Conservation (phyloP, 1,139 yeast species). For the Nakaseomyces delphensis region DNA sequence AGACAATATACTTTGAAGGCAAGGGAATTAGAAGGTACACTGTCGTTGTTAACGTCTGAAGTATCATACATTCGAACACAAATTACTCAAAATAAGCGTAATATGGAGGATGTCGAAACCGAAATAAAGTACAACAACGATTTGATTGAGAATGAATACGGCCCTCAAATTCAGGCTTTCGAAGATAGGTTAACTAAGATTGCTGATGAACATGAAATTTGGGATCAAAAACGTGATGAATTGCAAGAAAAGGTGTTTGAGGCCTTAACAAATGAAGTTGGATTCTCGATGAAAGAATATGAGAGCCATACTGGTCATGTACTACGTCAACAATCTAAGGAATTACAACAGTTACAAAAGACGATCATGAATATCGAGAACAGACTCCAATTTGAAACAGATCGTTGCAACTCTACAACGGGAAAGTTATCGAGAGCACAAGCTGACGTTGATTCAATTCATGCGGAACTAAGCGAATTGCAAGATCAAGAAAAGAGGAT, state of each 20-base stretch:
- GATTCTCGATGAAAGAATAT: constrained; percentile 55
- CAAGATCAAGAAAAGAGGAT: constrained; percentile 20
- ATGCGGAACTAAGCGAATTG: constrained; percentile 24
- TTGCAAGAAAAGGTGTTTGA: constrained; percentile 43
- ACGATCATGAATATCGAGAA: constrained; percentile 55
- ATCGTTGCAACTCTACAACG: constrained; percentile 43
- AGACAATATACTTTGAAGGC: constrained; percentile 50
- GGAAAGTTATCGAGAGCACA: constrained; percentile 34
- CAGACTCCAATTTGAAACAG: constrained; percentile 57
- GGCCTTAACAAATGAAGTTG: constrained; percentile 46
- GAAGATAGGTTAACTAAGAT: constrained; percentile 18
- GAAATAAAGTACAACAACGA: constrained; percentile 48
- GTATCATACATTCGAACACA: constrained; percentile 46
- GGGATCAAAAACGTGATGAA: constrained; percentile 32
- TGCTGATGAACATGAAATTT: constrained; percentile 19
- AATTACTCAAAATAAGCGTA: constrained; percentile 42
- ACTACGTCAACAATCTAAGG: constrained; percentile 52
- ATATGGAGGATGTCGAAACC: constrained; percentile 43
- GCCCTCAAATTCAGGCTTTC: constrained; percentile 27
- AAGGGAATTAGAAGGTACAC: constrained; percentile 48
- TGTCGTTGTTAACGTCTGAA: constrained; percentile 45
- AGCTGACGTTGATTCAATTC: constrained; percentile 22
- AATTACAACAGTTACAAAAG: constrained; percentile 51
- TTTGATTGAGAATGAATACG: constrained; percentile 31
- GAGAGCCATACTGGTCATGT: constrained; percentile 60